A percentile compares a stretch with the other conserved stretches of the same genome.
Evolutionary conservation across 1,139 yeast species (phyloP).

Genomic region (Suhomyces ambrosiae): DNA sequence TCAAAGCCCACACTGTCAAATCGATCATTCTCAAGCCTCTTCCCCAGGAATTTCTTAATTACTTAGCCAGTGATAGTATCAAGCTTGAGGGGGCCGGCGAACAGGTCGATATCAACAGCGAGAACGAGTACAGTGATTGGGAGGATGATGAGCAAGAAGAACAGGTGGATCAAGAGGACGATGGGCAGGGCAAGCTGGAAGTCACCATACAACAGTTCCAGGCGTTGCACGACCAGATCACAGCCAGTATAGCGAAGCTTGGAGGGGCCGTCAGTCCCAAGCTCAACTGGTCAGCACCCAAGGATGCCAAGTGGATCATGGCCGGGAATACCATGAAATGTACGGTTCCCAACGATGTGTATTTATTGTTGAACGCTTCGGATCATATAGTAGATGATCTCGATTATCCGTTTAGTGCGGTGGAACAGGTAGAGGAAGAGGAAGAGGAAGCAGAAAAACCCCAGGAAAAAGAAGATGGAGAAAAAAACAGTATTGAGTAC

Average conservation of each 20-base stretch:
- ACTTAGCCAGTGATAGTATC: slow-evolving; percentile 77
- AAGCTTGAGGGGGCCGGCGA: slow-evolving; percentile 55
- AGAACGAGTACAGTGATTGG: slow-evolving; percentile 75
- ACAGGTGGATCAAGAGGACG: slow-evolving; percentile 38
- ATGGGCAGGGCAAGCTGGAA: slow-evolving; percentile 39
- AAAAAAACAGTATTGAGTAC: slow-evolving; percentile 15
- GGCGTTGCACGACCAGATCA: slow-evolving; percentile 59
- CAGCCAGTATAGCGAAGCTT: slow-evolving; percentile 40
- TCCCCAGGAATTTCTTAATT: slow-evolving; percentile 67
- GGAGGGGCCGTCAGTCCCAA: slow-evolving; percentile 77
- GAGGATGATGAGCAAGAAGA: slow-evolving; percentile 44
- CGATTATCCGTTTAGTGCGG: slow-evolving; percentile 64
- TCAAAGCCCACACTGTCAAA: slow-evolving; percentile 52
- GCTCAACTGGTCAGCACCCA: slow-evolving; percentile 95
- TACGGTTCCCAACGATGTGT: slow-evolving; percentile 68
- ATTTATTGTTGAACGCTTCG: slow-evolving; percentile 79
- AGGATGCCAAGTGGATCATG: slow-evolving; percentile 90
- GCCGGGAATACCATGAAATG: slow-evolving; percentile 78
- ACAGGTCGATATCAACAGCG: slow-evolving; percentile 44
- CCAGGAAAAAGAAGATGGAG: slow-evolving; percentile 14
- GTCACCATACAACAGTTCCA: slow-evolving; percentile 56
- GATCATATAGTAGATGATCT: slow-evolving; percentile 86
- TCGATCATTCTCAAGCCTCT: slow-evolving; percentile 63
- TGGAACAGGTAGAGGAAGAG: slow-evolving; percentile 17
- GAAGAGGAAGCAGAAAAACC: slow-evolving; percentile 19